Percentiles rank a stretch among this genome's conserved stretches.
phyloP scores from a whole-genome alignment of 2,329 filamentous ascomycete genomes.

The Aspergillus fructus region DNA sequence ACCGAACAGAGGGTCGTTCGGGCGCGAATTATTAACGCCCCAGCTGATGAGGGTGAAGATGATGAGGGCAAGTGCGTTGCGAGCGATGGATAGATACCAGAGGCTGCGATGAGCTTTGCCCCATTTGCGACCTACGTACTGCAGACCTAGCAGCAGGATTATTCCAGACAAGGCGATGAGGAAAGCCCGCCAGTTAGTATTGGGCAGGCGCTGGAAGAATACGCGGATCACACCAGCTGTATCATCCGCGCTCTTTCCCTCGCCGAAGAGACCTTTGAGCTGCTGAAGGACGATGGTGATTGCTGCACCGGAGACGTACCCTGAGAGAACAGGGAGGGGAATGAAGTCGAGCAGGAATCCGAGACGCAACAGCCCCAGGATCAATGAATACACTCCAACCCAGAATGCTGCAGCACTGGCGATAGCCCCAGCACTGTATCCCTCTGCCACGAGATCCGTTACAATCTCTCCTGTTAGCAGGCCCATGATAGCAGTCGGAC shows the following conservation, averaged over 20 bases:
- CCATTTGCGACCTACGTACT: neutral
- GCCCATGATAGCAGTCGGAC: neutral
- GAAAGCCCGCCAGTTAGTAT: neutral
- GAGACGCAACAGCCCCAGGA: neutral
- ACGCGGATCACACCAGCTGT: neutral
- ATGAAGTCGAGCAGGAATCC: neutral
- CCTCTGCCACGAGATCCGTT: neutral
- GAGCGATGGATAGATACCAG: neutral
- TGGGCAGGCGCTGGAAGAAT: neutral
- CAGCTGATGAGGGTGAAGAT: neutral
- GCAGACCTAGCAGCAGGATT: neutral
- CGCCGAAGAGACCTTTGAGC: neutral
- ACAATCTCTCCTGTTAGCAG: neutral
- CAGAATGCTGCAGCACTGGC: neutral
- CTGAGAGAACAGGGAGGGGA: neutral
- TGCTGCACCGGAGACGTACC: neutral
- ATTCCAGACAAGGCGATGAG: neutral
- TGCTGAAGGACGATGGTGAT: neutral
- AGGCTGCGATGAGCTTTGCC: neutral
- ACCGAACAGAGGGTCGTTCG: neutral
- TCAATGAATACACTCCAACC: neutral
- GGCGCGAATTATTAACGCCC: neutral
- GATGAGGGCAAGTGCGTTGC: neutral
- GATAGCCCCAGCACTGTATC: neutral
- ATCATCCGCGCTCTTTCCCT: neutral